These are phyloP conservation scores for Cercospora citrullina DNA, from an alignment of 2,329 filamentous ascomycete genomes.

Conservation along the genomic window DNA sequence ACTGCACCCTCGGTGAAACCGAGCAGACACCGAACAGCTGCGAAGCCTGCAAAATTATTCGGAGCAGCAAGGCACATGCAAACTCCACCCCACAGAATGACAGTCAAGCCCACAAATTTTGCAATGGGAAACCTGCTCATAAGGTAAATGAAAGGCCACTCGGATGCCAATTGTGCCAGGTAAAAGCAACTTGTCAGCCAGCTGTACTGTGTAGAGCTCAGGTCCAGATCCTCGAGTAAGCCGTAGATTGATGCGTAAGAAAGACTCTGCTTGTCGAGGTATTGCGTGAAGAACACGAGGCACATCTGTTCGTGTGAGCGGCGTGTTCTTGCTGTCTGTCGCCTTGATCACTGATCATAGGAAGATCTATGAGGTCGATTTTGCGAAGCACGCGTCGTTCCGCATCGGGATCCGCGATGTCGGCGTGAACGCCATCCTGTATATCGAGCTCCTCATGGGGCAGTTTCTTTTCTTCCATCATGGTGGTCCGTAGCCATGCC, in stretches of 20 bases:
- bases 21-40: slow-evolving; percentile 38
- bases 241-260: slow-evolving; percentile 54
- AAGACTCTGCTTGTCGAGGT: slow-evolving; percentile 53
- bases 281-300: slow-evolving; percentile 36
- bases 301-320: slow-evolving; percentile 26
- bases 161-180: slow-evolving; percentile 45
- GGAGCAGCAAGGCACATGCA: slow-evolving; percentile 50
- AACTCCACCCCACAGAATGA: slow-evolving; percentile 49
- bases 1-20: slow-evolving; percentile 51
- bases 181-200: slow-evolving; percentile 53
- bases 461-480: slow-evolving; percentile 9
- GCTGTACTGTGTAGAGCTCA: slow-evolving; percentile 51
- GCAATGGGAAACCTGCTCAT: slow-evolving; percentile 54
- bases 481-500: slow-evolving; percentile 6
- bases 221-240: slow-evolving; percentile 48
- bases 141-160: slow-evolving; percentile 54
- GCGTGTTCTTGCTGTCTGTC: neutral
- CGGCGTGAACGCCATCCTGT: neutral
- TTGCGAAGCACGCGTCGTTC: slow-evolving; percentile 24
- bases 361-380: slow-evolving; percentile 25
- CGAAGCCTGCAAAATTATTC: slow-evolving; percentile 40
- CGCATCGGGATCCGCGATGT: neutral
- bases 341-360: slow-evolving; percentile 17
- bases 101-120: slow-evolving; percentile 51
- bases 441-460: neutral